Percentiles rank a stretch among this genome's conserved stretches.
These are phyloP conservation scores for Marasmius oreades DNA, from an alignment of 1,284 basidiomycete species.

Conservation along the genomic window DNA sequence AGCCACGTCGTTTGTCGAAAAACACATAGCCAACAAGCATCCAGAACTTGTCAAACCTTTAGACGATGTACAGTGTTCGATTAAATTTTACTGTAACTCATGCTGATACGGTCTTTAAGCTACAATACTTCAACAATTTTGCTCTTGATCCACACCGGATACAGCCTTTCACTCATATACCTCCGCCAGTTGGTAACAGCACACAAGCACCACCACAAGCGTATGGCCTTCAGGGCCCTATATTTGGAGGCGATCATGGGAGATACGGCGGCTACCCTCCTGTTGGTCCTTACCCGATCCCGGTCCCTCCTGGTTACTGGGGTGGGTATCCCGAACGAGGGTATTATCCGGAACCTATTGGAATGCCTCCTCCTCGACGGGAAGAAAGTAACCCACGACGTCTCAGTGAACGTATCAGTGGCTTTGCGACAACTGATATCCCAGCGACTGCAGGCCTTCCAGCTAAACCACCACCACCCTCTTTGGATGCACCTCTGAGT, in stretches of 20 bases:
- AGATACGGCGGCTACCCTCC: conserved; percentile 35
- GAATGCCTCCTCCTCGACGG: conserved; percentile 37
- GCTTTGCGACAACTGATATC: conserved; percentile 58
- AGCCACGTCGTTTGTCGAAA: conserved; percentile 92
- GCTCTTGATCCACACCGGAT: conserved; percentile 90
- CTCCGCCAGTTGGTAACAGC: conserved; percentile 55
- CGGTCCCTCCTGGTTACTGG: conserved; percentile 20
- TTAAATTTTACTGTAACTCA: conserved; percentile 12
- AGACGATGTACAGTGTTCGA: conserved; percentile 56
- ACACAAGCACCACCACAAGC: conserved; percentile 71
- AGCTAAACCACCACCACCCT: conserved; percentile 62
- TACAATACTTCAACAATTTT: conserved; percentile 90
- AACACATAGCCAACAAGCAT: conserved; percentile 90
- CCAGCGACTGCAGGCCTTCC: conserved; percentile 70
- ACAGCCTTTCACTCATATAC: conserved; percentile 79
- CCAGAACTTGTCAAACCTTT: conserved; percentile 72
- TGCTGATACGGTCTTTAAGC: conserved; percentile 38
- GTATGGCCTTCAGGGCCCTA: conserved; percentile 66
- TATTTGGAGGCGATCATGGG: conserved; percentile 43
- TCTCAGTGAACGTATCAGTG: conserved; percentile 74
- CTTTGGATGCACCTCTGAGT: conserved; percentile 54
- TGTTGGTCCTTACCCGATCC: conserved; percentile 15
- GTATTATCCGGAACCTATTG: conserved; percentile 26
- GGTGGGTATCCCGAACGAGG: conserved; percentile 32
- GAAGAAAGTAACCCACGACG: conserved; percentile 59